phyloP scores from a whole-genome alignment of 768 basidiomycete species.

The Mycena albidolilacea region DNA sequence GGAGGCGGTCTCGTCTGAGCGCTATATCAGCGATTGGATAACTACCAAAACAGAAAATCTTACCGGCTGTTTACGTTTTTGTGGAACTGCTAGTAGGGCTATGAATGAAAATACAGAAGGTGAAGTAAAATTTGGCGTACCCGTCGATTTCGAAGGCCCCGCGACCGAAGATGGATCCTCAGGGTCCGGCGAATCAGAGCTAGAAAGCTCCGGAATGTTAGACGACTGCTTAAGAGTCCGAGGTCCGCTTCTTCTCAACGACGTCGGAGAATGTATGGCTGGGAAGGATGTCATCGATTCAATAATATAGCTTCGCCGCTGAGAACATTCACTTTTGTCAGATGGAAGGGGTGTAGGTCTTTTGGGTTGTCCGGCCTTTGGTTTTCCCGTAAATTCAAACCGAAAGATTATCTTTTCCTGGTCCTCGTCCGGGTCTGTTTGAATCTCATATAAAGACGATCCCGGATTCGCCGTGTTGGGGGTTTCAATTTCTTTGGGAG shows the following conservation, averaged over 20 bases:
- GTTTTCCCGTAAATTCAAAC: not conserved
- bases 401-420: not conserved
- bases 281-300: not conserved
- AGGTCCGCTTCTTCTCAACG: not conserved
- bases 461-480: not conserved
- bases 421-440: not conserved
- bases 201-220: not conserved
- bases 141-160: not conserved
- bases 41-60: not conserved
- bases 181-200: not conserved
- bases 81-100: not conserved
- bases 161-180: not conserved
- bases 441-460: not conserved
- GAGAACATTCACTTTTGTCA: not conserved
- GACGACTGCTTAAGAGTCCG: not conserved
- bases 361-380: too few relatives aligned
- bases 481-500: not conserved
- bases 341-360: too few relatives aligned
- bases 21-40: too few relatives aligned
- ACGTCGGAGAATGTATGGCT: not conserved
- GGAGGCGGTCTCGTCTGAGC: not conserved
- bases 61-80: constrained; percentile 19
- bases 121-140: not conserved
- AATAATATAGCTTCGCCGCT: not conserved
- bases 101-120: not conserved